Evolutionary conservation across 345 rosid species (phyloP), one percentile per base, ranked within the genome.

Genomic region (Crucihimalaya himalaica): DNA sequence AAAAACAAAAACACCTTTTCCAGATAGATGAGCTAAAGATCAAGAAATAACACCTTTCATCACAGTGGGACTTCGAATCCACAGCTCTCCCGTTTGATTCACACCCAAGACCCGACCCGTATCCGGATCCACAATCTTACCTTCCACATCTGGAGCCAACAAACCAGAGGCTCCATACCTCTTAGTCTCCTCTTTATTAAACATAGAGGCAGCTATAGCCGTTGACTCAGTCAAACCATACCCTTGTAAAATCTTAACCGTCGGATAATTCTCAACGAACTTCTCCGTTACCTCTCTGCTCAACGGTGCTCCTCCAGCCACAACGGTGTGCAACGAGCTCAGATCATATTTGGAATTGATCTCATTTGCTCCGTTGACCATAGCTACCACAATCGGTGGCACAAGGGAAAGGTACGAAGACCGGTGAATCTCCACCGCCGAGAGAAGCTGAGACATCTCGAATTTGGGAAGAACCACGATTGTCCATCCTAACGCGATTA

Each of bases 301-400:
- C 74, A 93, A 79, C 6, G 96, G 92, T 4, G 98, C 98, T 28
- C 97, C 98, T 2, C 97, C 97, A 0, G 81, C 86, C 14, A 83
- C 34, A 23, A 85, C 81, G 32, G 80, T 78, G 6, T 78, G 71
- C 79, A 93, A 50, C 68, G 91, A 89, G 56, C 90, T 81, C 79
- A 91, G 40, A 55, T 93, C 87, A 39, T 89, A 86, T 66, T 75
- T 83, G 5, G 78, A 53, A 51, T 47, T 77, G 32, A 89, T 81
- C 78, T 83, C 81, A 45, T 80, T 83, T 2, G 89, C 80, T 35
- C 81, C 68, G 48, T 88, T 86, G 10, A 88, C 78, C 89, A 93
- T 29, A 9, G 83, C 89, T 1, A 89, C 81, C 1, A 91, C 67
- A 50, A 93, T 88, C 16, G 95, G 96, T 5, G 98, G 97, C 59